Conservation (phyloP, 2,329 filamentous ascomycete genomes). For the Hirsutella thompsonii region DNA sequence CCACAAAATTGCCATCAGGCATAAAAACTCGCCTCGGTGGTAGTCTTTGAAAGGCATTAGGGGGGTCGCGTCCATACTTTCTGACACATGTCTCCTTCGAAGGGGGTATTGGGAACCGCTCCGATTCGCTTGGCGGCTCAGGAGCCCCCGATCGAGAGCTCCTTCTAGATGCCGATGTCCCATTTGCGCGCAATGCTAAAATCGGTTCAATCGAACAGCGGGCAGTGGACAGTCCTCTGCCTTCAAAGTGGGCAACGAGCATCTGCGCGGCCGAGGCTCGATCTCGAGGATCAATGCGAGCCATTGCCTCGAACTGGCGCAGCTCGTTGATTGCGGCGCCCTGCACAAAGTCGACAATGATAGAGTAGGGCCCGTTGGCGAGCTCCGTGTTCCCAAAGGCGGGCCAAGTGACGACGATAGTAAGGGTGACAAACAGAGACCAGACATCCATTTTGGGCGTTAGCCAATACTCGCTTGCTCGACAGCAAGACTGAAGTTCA, state of each 20-base stretch:
- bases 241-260: constrained; percentile 5
- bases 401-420: background rate
- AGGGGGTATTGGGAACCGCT: no score
- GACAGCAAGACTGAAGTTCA: background rate
- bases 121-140: no score
- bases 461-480: constrained; percentile 1
- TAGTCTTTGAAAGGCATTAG: no score
- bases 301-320: constrained; percentile 7
- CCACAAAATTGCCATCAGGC: no score
- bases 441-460: constrained; percentile 3
- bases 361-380: background rate
- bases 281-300: constrained; percentile 6
- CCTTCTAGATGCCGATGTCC: no score
- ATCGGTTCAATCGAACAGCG: background rate
- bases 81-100: no score
- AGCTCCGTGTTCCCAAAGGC: background rate
- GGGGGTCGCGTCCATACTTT: no score
- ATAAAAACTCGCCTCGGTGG: no score
- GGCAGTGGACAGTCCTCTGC: background rate
- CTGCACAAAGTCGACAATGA: background rate
- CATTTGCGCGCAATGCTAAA: no score
- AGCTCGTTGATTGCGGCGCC: background rate
- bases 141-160: no score
- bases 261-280: constrained; percentile 15
- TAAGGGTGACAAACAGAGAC: constrained; percentile 1